Evolutionary conservation across 2,329 filamentous ascomycete species (phyloP).

Genomic region (Trichoderma sp.): DNA sequence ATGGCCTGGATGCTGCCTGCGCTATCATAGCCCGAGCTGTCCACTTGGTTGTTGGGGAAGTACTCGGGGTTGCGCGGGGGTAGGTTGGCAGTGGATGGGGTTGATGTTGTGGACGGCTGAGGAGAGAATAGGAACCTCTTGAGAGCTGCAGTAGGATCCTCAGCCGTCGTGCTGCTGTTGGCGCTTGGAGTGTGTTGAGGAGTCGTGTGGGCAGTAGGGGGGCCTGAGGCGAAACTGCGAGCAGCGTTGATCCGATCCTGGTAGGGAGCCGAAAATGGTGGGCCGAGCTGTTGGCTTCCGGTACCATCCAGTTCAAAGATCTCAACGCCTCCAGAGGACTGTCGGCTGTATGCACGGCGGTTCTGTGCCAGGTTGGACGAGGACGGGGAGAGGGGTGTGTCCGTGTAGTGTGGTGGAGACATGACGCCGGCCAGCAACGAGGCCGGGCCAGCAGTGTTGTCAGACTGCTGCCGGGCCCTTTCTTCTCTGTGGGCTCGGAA

Average conservation of each 20-base stretch:
- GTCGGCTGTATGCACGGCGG: constrained; percentile 27
- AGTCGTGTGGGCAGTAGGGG: constrained; percentile 21
- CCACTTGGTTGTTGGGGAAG: constrained; percentile 8
- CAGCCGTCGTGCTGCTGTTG: constrained; percentile 18
- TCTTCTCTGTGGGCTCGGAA: constrained; percentile 85
- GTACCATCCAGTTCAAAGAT: constrained; percentile 61
- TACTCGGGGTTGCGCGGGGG: neutral
- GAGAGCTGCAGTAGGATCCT: constrained; percentile 47
- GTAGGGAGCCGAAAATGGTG: constrained; percentile 67
- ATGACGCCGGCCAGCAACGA: constrained; percentile 46
- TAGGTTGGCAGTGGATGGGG: neutral
- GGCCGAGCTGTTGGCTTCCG: constrained; percentile 55
- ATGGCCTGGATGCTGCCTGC: constrained; percentile 45
- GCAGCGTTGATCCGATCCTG: constrained; percentile 60
- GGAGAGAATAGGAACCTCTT: constrained; percentile 57
- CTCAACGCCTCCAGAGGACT: constrained; percentile 29
- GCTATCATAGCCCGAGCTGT: constrained; percentile 20
- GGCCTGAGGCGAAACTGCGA: constrained; percentile 35
- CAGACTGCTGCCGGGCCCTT: constrained; percentile 59
- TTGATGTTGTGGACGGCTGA: constrained; percentile 22
- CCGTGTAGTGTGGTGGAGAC: constrained; percentile 45
- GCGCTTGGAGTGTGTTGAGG: constrained; percentile 16
- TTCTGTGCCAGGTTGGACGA: constrained; percentile 29
- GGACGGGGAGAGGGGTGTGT: constrained; percentile 26
- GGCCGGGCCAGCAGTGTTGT: constrained; percentile 47